Base-by-base conservation (phyloP, 495 filamentous ascomycete genomes). In the Corynascus novoguineensis region DNA sequence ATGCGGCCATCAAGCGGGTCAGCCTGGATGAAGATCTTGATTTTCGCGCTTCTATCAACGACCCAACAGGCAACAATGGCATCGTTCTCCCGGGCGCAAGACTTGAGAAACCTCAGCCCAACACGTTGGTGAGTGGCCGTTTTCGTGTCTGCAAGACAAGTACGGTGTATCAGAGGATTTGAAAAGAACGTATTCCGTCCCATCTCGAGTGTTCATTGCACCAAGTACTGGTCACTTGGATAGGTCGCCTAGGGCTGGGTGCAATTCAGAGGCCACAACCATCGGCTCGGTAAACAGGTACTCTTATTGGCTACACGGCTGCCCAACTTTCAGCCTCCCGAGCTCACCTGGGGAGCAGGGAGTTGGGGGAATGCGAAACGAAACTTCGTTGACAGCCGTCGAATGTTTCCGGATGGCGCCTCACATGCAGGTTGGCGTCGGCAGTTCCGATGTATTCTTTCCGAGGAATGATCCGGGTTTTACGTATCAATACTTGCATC, bases 11-110 rank as follows among this genome's bases (percentile, higher is more conserved):
- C 52, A 51, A 22, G 17, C 41, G 41, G 42, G 53, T 40, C 25
- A 50, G 17, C 17, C 21, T 49, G 34, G n/a, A n/a, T 10, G 53
- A 41, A 11, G 44, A 56, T 56, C 34, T 41, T 24, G 32, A 49
- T 40, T 49, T 56, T 55, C 53, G 42, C 21, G 15, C 22, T 14
- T 10, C 12, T 15, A 28, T 38, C 40, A 19, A 42, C 35, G 10
- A 10, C 35, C n/a, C n/a, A n/a, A n/a, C n/a, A n/a, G n/a, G n/a
- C 35, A n/a, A 44, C 40, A 24, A 46, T 21, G n/a, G 28, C 12
- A 32, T 32, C 31, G 5, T 32, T 32, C 11, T 32, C 31, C 31
- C 31, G 31, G 31, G 31, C 31, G 31, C 5, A 32, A 32, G 31
- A 32, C 31, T 32, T 5, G 6, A 32, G n/a, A n/a, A n/a, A n/a